phyloP scores from a whole-genome alignment of 805 yeast species.

The Wickerhamiella azymoides region DNA sequence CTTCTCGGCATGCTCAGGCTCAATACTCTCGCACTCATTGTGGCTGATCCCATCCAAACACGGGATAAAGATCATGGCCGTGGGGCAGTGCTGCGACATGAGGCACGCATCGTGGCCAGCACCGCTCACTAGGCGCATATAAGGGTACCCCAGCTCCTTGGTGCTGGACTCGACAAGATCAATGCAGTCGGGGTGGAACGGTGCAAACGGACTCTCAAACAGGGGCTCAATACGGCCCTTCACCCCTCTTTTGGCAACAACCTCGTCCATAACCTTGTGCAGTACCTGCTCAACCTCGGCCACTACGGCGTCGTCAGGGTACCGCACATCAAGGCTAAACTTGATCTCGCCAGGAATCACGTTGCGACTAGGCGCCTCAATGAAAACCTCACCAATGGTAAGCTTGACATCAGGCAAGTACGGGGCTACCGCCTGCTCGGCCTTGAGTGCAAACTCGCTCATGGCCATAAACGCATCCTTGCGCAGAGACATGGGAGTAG shows the following conservation, averaged over 20 bases:
- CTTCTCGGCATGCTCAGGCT: constrained; percentile 1
- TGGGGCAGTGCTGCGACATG: constrained; percentile 43
- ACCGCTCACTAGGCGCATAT: constrained; percentile 32
- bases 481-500: constrained; percentile 50
- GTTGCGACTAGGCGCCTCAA: constrained; percentile 49
- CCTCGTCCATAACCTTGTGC: constrained; percentile 24
- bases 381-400: constrained; percentile 43
- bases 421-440: constrained; percentile 40
- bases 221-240: constrained; percentile 13
- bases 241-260: constrained; percentile 26
- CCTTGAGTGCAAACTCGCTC: constrained; percentile 40
- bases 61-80: constrained; percentile 65
- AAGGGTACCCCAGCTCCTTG: constrained; percentile 11
- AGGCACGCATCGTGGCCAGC: constrained; percentile 66
- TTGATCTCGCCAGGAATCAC: constrained; percentile 51
- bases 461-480: constrained; percentile 49
- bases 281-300: neutral
- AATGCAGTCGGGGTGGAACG: constrained; percentile 40
- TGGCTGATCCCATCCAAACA: constrained; percentile 42
- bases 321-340: constrained; percentile 50
- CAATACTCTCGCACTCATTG: constrained; percentile 3
- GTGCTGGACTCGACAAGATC: constrained; percentile 42
- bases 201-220: constrained; percentile 43
- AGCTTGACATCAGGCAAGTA: constrained; percentile 35
- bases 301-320: constrained; percentile 16